These are phyloP conservation scores for Kokia cookei DNA, from an alignment of 441 rosid species.

Conservation along the genomic window DNA sequence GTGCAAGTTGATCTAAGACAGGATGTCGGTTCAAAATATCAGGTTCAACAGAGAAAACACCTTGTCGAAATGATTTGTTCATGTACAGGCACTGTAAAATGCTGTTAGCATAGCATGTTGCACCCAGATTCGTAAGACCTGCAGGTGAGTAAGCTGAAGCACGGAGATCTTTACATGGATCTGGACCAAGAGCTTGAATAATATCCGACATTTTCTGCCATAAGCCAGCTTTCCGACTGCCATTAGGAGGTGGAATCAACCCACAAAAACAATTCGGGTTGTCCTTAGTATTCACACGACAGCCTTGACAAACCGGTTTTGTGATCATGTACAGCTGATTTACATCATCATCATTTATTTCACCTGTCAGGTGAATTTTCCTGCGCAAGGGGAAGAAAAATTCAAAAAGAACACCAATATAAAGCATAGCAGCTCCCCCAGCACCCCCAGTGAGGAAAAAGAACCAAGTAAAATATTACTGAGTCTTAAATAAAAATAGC, in stretches of 20 bases:
- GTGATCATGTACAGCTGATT: constrained; percentile 65
- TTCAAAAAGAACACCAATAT: not conserved
- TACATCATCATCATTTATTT: constrained; percentile 56
- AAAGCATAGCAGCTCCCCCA: not conserved
- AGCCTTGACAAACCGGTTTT: constrained; percentile 89
- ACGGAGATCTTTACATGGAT: constrained; percentile 63
- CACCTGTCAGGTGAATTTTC: constrained; percentile 70
- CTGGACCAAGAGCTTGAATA: constrained; percentile 63
- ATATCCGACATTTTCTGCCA: constrained; percentile 92
- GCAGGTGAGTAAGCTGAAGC: constrained; percentile 69
- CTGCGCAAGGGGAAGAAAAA: constrained; percentile 28
- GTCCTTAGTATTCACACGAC: constrained; percentile 86
- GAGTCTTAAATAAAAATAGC: not conserved
- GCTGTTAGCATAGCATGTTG: constrained; percentile 98
- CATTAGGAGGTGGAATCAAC: constrained; percentile 69
- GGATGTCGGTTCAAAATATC: constrained; percentile 68
- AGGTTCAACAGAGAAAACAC: constrained; percentile 79
- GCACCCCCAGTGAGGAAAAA: not conserved
- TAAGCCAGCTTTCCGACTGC: constrained; percentile 81
- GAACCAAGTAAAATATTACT: not conserved
- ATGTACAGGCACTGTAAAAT: constrained; percentile 89
- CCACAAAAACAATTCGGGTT: constrained; percentile 97
- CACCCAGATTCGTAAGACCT: constrained; percentile 91
- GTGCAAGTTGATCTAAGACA: constrained; percentile 81
- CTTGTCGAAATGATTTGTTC: constrained; percentile 74